Percentiles rank a stretch among this genome's conserved stretches.
These are phyloP conservation scores for Apiospora saccharicola DNA, from an alignment of 2,329 filamentous ascomycete genomes.

Conservation along the genomic window DNA sequence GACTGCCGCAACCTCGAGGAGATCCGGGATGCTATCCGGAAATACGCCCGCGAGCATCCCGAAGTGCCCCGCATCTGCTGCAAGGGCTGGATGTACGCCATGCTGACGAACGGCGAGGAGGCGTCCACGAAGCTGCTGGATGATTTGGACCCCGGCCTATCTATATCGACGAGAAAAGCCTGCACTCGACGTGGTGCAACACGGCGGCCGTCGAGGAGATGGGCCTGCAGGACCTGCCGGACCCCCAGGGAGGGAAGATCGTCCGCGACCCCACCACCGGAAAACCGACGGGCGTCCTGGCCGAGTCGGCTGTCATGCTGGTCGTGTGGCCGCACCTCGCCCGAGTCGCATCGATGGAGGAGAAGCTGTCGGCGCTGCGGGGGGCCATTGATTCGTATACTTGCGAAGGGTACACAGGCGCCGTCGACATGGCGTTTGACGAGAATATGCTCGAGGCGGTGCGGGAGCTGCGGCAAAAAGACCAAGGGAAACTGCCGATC, in stretches of 20 bases:
- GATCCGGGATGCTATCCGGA: conserved; percentile 54
- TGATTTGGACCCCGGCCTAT: conserved; percentile 59
- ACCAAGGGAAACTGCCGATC: conserved; percentile 48
- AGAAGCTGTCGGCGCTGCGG: conserved; percentile 54
- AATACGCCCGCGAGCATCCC: conserved; percentile 54
- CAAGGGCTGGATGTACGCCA: conserved; percentile 63
- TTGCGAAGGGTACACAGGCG: conserved; percentile 59
- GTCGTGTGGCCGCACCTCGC: conserved; percentile 64
- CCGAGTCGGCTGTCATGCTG: conserved; percentile 60
- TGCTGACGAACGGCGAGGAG: conserved; percentile 55
- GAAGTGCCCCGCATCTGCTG: conserved; percentile 56
- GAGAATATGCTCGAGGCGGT: conserved; percentile 61
- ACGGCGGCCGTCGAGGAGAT: conserved; percentile 59
- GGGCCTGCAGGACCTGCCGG: conserved; percentile 52
- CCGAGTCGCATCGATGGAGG: conserved; percentile 53
- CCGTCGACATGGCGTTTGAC: conserved; percentile 68
- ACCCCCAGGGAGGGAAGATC: conserved; percentile 61
- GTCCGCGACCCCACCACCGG: conserved; percentile 53
- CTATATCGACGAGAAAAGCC: conserved; percentile 63
- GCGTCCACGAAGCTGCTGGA: conserved; percentile 60
- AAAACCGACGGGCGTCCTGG: conserved; percentile 57
- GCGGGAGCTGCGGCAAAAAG: conserved; percentile 44
- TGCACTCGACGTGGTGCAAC: conserved; percentile 65
- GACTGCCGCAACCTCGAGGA: conserved; percentile 55
- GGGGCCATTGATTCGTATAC: conserved; percentile 58